Base-by-base conservation (phyloP, 176 grass and related monocot genomes). In the Eremochloa ophiuroides region DNA sequence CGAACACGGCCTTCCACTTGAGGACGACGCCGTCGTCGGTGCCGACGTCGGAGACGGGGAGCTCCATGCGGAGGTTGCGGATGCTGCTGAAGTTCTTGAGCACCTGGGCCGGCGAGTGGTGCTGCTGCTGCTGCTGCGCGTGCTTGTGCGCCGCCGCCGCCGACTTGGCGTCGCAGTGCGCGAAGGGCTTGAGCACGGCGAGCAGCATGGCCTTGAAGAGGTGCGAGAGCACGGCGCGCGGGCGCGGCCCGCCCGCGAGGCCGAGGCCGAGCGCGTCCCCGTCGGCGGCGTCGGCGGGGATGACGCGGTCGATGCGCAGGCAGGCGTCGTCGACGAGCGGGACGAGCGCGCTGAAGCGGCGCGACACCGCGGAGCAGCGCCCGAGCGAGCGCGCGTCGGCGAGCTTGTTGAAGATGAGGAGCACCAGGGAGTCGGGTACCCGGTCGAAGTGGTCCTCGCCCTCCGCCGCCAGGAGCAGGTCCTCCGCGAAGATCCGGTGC, bases 381-480 rank as follows among this genome's bases (percentile, higher is more conserved):
- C 92, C 92, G 0, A 94, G 88, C 1, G 92, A 87, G 28, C 71
- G 88, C 71, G 87, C 88, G 72, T 94, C 92, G 22, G 92, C 86
- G 18, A 91, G 86, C 79, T 82, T 88, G 86, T 94, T 94, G 83
- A 94, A 91, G 83, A 94, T 87, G 86, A 94, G 62, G 31, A 94
- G 89, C 27, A 91, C 80, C 16, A 94, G 77, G 23, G 92, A 89
- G 84, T 94, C 92, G 3, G 92, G 92, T 1, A 94, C 35, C 25
- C 44, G 81, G 62, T 94, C 92, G 66, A 94, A 94, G 85, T 89
- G 80, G 89, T 91, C 92, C 62, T 88, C 88, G 7, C 59, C 83
- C 6, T 73, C 58, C 8, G 62, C 74, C 73, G 78, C 79, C 10
- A 85, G 71, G 79, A 91, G 85, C 35, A 77, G 82, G 66, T 90